Percentiles rank a stretch among this genome's conserved stretches.
These are phyloP conservation scores for Fusarium oligoseptatum DNA, from an alignment of 2,329 filamentous ascomycete species.

Conservation along the genomic window DNA sequence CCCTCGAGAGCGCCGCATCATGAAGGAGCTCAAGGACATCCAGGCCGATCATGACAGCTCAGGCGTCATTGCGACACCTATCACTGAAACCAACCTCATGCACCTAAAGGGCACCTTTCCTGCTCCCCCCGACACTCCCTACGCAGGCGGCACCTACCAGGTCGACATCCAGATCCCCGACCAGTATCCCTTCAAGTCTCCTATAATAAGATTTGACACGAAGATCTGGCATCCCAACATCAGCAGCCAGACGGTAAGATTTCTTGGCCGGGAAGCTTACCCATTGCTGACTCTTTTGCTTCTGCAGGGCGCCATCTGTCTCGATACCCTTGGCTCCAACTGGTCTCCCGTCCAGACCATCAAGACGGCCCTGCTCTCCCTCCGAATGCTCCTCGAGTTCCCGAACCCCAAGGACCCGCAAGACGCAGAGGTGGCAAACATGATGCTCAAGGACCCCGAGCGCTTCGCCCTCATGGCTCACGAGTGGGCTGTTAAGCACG, in stretches of 20 bases:
- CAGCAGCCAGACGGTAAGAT: constrained; percentile 87
- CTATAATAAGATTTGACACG: constrained; percentile 90
- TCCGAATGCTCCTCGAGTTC: constrained; percentile 92
- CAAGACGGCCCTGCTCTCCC: constrained; percentile 92
- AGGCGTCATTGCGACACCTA: constrained; percentile 77
- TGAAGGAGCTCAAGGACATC: constrained; percentile 84
- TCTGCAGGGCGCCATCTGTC: constrained; percentile 91
- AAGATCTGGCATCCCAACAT: constrained; percentile 98
- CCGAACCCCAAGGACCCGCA: constrained; percentile 97
- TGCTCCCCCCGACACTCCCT: constrained; percentile 92
- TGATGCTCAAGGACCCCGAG: constrained; percentile 84
- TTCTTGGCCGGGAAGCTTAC: not conserved
- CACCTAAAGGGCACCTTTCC: constrained; percentile 86
- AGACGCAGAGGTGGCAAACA: constrained; percentile 93
- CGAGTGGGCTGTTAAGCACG: constrained; percentile 90
- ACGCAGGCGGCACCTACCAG: constrained; percentile 85
- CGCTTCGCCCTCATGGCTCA: constrained; percentile 85
- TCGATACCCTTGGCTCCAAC: constrained; percentile 88
- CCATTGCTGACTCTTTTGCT: constrained; percentile 21
- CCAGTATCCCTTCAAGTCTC: constrained; percentile 94
- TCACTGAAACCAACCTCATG: constrained; percentile 78
- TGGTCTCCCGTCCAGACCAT: constrained; percentile 98
- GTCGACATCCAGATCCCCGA: constrained; percentile 90
- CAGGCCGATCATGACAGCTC: constrained; percentile 78
- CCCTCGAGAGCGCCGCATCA: constrained; percentile 69